A percentile compares a stretch with the other conserved stretches of the same genome.
Conservation (phyloP, 352 stramenopile species). For the Stramenopiles sp. region DNA sequence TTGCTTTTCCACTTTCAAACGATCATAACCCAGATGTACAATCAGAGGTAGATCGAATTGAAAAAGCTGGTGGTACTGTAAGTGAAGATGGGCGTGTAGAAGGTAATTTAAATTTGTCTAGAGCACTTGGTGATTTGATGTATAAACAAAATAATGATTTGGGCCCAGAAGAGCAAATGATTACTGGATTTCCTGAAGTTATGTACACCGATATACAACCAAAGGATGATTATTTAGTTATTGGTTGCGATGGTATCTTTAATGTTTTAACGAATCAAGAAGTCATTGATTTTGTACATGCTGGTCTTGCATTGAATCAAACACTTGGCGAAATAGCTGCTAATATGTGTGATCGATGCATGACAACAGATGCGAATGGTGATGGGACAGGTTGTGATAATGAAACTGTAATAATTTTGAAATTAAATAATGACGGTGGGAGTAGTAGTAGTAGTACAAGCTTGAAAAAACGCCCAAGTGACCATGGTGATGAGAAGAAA, state of each 20-base stretch:
- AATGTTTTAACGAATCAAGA: constrained; percentile 75
- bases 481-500: neutral
- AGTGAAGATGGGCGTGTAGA: constrained; percentile 61
- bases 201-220: constrained; percentile 58
- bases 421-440: neutral
- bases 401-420: constrained; percentile 13
- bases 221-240: constrained; percentile 66
- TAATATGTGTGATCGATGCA: constrained; percentile 11
- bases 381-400: constrained; percentile 15
- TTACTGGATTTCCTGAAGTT: constrained; percentile 56
- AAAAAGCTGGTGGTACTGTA: constrained; percentile 32
- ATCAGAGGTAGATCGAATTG: constrained; percentile 37
- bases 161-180: constrained; percentile 51
- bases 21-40: constrained; percentile 33
- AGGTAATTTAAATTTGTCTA: constrained; percentile 67
- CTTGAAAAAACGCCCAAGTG: neutral
- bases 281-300: constrained; percentile 50
- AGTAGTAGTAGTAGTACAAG: neutral
- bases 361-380: neutral
- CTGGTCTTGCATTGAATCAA: constrained; percentile 34
- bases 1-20: constrained; percentile 34
- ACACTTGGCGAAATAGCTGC: constrained; percentile 5
- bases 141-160: constrained; percentile 63
- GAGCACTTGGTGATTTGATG: constrained; percentile 67
- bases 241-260: constrained; percentile 72